These are phyloP conservation scores for Aureobasidium sp. DNA, from an alignment of 2,329 filamentous ascomycete species.

Conservation along the genomic window DNA sequence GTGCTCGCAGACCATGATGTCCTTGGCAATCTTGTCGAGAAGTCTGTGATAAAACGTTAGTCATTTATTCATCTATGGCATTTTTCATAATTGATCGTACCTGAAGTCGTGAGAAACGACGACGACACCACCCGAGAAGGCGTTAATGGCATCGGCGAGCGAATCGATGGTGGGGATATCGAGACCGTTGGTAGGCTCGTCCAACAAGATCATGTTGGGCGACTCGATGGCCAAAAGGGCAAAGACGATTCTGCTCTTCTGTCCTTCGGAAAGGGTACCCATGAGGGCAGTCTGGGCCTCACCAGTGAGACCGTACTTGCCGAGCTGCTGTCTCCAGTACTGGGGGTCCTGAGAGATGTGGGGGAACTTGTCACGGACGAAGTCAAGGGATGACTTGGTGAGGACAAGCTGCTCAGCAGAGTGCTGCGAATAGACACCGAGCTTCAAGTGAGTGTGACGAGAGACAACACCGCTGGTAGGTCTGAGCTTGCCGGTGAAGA, in stretches of 20 bases:
- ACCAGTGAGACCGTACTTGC: slow-evolving; percentile 85
- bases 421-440: slow-evolving; percentile 97
- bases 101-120: slow-evolving; percentile 99
- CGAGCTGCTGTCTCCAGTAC: slow-evolving; percentile 98
- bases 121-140: slow-evolving; percentile 91
- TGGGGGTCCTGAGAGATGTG: slow-evolving; percentile 93
- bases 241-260: slow-evolving; percentile 97
- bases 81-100: slow-evolving; percentile 46
- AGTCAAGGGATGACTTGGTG: slow-evolving; percentile 95
- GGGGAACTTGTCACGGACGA: slow-evolving; percentile 90
- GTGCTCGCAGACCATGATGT: slow-evolving; percentile 99
- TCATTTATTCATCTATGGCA: slow-evolving; percentile 12
- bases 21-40: slow-evolving; percentile 98
- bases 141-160: slow-evolving; percentile 94
- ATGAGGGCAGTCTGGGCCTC: slow-evolving; percentile 94
- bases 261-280: slow-evolving; percentile 94
- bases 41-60: slow-evolving; percentile 54
- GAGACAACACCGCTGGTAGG: slow-evolving; percentile 75
- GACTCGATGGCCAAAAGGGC: slow-evolving; percentile 89
- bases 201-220: slow-evolving; percentile 95
- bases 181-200: slow-evolving; percentile 98
- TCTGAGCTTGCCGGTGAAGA: slow-evolving; percentile 93
- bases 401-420: slow-evolving; percentile 96
- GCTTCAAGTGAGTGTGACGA: slow-evolving; percentile 95
- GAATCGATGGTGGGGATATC: slow-evolving; percentile 98